Conservation (phyloP, 345 rosid species). For the Euphorbia peplus region DNA sequence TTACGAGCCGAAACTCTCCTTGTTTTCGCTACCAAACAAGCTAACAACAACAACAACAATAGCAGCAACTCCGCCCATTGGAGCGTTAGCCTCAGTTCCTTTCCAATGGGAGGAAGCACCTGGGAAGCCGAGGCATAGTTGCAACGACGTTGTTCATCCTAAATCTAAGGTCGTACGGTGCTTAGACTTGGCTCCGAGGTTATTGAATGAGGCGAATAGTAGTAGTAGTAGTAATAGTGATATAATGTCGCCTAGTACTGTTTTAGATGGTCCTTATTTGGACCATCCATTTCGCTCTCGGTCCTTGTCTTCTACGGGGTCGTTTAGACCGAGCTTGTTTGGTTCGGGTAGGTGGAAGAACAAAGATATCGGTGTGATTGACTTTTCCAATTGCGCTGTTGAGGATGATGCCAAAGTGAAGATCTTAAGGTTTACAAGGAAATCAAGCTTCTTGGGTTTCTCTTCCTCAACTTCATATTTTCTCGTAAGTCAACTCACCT, state of each 20-base stretch:
- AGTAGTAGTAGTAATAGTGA: conserved; percentile 20
- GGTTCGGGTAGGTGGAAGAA: conserved; percentile 54
- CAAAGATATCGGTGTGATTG: conserved; percentile 27
- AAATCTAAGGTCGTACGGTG: conserved; percentile 29
- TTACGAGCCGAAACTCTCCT: conserved; percentile 46
- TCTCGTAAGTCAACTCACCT: conserved; percentile 63
- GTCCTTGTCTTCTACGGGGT: conserved; percentile 33
- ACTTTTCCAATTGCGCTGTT: conserved; percentile 26
- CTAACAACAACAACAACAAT: conserved; percentile 38
- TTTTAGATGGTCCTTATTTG: conserved; percentile 51
- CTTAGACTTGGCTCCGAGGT: conserved; percentile 70
- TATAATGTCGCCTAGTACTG: conserved; percentile 51
- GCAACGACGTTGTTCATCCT: conserved; percentile 12
- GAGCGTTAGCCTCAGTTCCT: conserved; percentile 56
- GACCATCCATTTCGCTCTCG: conserved; percentile 22
- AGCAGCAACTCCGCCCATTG: conserved; percentile 57
- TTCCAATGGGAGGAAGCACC: conserved; percentile 95
- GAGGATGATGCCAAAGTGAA: conserved; percentile 33
- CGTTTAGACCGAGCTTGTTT: conserved; percentile 26
- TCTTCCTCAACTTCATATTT: conserved; percentile 45
- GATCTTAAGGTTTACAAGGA: conserved; percentile 42
- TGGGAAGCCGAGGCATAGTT: conserved; percentile 62
- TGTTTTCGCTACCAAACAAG: conserved; percentile 48
- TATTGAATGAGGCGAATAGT: conserved; percentile 33
- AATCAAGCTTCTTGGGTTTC: conserved; percentile 37